Conservation (phyloP, 2,329 filamentous ascomycete species). For the Alternaria atra region DNA sequence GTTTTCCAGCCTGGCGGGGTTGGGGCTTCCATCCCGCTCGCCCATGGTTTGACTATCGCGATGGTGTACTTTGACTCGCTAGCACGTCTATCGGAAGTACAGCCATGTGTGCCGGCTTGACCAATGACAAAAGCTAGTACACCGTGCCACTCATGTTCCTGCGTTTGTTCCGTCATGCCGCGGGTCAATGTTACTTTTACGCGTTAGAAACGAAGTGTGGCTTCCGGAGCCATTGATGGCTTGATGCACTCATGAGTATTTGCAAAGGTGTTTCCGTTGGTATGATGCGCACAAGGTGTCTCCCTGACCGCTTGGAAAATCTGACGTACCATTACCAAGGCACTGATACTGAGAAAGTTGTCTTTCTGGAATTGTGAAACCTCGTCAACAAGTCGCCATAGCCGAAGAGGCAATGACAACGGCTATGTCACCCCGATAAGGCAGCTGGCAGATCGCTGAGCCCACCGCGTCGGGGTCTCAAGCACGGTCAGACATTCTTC, state of each 20-base stretch:
- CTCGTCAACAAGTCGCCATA: constrained; percentile 35
- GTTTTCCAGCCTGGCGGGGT: constrained; percentile 39
- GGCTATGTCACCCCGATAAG: constrained; percentile 35
- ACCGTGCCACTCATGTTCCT: constrained; percentile 22
- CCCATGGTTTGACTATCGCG: constrained; percentile 25
- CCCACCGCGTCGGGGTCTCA: constrained; percentile 33
- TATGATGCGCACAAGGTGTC: constrained; percentile 8
- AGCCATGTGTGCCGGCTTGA: constrained; percentile 20
- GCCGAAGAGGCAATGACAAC: constrained; percentile 31
- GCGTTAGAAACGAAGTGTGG: constrained; percentile 14
- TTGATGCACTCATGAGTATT: constrained; percentile 24
- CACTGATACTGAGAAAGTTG: constrained; percentile 18
- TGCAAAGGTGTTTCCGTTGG: constrained; percentile 1
- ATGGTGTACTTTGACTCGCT: constrained; percentile 31
- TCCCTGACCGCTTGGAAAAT: constrained; percentile 25
- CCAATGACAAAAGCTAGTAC: constrained; percentile 10
- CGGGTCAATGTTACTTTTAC: constrained; percentile 20
- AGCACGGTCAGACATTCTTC: constrained; percentile 34
- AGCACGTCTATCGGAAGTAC: constrained; percentile 13
- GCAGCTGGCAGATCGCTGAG: constrained; percentile 37
- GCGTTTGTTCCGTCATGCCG: constrained; percentile 18
- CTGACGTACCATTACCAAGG: constrained; percentile 24
- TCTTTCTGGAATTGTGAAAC: constrained; percentile 35
- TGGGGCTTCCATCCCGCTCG: constrained; percentile 29
- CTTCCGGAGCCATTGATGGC: constrained; percentile 17